Base-by-base conservation (phyloP, 768 basidiomycete species). In the Psilocybe azurescens region DNA sequence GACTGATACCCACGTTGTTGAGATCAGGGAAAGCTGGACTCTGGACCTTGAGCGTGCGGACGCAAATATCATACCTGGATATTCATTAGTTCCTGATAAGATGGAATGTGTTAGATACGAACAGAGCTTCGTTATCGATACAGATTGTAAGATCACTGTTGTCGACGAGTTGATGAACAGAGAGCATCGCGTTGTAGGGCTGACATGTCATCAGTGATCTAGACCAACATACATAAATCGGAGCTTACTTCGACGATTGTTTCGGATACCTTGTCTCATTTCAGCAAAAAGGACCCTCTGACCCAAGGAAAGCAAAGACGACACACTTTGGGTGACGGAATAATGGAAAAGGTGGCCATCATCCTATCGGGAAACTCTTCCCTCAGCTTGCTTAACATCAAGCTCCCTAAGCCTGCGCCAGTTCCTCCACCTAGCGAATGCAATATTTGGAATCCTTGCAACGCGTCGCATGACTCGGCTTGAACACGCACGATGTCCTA, bases 401-500 rank as follows among this genome's bases (percentile, higher is more conserved):
- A 78, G 59, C 88, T 89, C 41, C 94, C 94, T 46, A 96, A 75
- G 16, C 95, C 95, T 24, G 94, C 87, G 39, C 94, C 95, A 2
- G 93, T 96, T 39, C 95, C 95, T 62, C 95, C 95, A 38, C 95
- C 95, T 16, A 99, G 85, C 16, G 95, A 94, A 65, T 97, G 94
- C 9, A 95, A 75, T 51, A 95, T 74, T 68, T 96, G 94, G 71
- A 96, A 94, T 0, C 96, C 96, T 78, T 99, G 96, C 18, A 98
- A 79, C 8, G 88, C 85, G 44, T 99, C 94, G 67, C 91, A 92
- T 1, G 78, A 72, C 72, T 98, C 96, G 2, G 90, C 81, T 73
- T 97, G 91, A 68, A 80, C 86, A 65, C 96, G 84, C 8, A 94
- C 68, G n/a, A 88, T 81, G 48, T 95, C 96, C 83, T 58, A 10